Conservation (phyloP, 345 rosid genomes). For the Combretum micranthum region DNA sequence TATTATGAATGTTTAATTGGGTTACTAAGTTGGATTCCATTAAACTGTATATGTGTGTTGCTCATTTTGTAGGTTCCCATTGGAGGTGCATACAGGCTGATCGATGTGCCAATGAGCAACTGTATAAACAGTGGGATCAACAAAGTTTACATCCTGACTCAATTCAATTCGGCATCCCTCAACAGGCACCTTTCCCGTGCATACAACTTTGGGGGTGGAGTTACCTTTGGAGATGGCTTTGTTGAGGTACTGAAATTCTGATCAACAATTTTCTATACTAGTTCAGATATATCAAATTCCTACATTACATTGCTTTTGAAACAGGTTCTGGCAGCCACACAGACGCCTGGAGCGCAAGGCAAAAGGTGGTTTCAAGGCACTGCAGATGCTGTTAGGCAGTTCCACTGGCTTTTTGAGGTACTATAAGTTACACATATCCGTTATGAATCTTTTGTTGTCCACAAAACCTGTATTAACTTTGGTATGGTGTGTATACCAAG, state of each 20-base stretch:
- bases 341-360: conserved; percentile 88
- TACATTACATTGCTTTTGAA: no score
- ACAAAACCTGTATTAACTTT: neutral
- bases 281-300: no score
- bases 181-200: conserved; percentile 87
- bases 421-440: no score
- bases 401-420: conserved; percentile 98
- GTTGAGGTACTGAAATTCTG: conserved; percentile 45
- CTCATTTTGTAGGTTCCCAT: conserved; percentile 56
- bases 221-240: conserved; percentile 76
- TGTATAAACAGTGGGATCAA: conserved; percentile 93
- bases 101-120: conserved; percentile 99
- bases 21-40: neutral
- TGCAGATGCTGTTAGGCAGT: conserved; percentile 94
- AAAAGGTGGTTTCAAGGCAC: conserved; percentile 96
- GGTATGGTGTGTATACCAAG: no score
- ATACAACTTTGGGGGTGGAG: conserved; percentile 66
- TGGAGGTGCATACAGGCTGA: conserved; percentile 91
- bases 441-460: neutral
- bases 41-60: neutral
- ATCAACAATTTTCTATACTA: no score
- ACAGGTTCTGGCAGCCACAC: conserved; percentile 90
- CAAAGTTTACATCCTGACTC: conserved; percentile 93
- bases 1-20: no score
- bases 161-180: conserved; percentile 82